Percentiles rank a stretch among this genome's conserved stretches.
Conservation (phyloP, 257 asterid species). For the Cynanchum wilfordii region DNA sequence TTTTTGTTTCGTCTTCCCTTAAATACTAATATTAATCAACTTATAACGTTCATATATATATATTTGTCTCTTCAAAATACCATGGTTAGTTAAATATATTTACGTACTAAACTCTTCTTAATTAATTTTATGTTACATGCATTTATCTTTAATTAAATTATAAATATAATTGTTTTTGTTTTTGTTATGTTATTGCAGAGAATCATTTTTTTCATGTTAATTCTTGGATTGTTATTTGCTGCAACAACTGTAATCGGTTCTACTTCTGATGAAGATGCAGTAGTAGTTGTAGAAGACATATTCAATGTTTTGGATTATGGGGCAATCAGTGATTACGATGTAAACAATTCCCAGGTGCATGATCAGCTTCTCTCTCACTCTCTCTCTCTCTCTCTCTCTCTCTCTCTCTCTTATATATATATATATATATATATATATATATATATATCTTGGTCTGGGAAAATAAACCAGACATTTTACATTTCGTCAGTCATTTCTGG, state of each 20-base stretch:
- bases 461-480: neutral
- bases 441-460: too few relatives aligned
- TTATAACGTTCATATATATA: neutral
- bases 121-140: neutral
- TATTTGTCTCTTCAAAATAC: constrained; percentile 10
- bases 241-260: constrained; percentile 4
- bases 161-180: neutral
- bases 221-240: constrained; percentile 27
- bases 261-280: constrained; percentile 6
- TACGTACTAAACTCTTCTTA: neutral
- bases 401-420: too few relatives aligned
- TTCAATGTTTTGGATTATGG: constrained; percentile 53
- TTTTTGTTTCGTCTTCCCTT: constrained; percentile 13
- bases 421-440: too few relatives aligned
- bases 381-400: too few relatives aligned
- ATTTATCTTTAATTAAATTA: neutral
- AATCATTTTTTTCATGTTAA: constrained; percentile 17
- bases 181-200: constrained; percentile 25
- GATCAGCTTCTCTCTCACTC: neutral
- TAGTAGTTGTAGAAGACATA: constrained; percentile 4
- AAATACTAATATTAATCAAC: neutral
- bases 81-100: constrained; percentile 26
- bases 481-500: constrained; percentile 48
- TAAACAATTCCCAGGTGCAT: constrained; percentile 49
- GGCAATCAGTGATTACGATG: constrained; percentile 34